Percentiles rank a stretch among this genome's conserved stretches.
Evolutionary conservation across 2,329 filamentous ascomycete species (phyloP).

Genomic region (Teratosphaeria nubilosa): DNA sequence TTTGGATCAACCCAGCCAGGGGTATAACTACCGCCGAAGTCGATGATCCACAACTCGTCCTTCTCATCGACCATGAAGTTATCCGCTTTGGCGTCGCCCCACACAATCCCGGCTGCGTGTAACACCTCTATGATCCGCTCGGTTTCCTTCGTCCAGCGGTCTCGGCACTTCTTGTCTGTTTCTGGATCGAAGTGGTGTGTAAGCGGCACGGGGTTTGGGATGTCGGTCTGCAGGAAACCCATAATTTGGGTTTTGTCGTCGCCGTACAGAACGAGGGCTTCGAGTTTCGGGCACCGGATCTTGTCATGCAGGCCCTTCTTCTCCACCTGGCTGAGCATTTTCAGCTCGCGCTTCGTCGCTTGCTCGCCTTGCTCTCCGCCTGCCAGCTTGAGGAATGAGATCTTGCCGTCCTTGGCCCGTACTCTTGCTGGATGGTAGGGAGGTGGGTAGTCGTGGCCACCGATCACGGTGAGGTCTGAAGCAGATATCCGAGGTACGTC

Average conservation of each 20-base stretch:
- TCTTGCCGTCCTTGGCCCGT: conserved; percentile 4
- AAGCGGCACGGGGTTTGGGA: conserved; percentile 21
- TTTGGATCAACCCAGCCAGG: conserved; percentile 29
- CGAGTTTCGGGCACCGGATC: conserved; percentile 21
- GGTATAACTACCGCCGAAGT: conserved; percentile 30
- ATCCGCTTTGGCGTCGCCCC: conserved; percentile 32
- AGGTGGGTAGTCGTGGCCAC: conserved; percentile 13
- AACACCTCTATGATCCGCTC: conserved; percentile 19
- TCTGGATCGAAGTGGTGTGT: conserved; percentile 22
- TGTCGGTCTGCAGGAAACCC: conserved; percentile 26
- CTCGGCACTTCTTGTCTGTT: conserved; percentile 21
- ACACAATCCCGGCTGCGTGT: conserved; percentile 26
- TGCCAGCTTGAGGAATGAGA: conserved; percentile 26
- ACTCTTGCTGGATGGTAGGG: conserved; percentile 20
- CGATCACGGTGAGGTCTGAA: conserved; percentile 17
- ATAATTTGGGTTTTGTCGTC: conserved; percentile 17
- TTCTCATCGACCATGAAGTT: conserved; percentile 30
- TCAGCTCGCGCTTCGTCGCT: conserved; percentile 25
- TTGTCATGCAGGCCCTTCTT: conserved; percentile 16
- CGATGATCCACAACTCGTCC: conserved; percentile 30
- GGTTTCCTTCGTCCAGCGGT: conserved; percentile 22
- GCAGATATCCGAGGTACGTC: conserved; percentile 15
- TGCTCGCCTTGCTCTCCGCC: conserved; percentile 17
- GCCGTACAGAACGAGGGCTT: conserved; percentile 19
- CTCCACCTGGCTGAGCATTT: conserved; percentile 20